phyloP scores from a whole-genome alignment of 2,329 filamentous ascomycete species.

The Epichloe scottii region DNA sequence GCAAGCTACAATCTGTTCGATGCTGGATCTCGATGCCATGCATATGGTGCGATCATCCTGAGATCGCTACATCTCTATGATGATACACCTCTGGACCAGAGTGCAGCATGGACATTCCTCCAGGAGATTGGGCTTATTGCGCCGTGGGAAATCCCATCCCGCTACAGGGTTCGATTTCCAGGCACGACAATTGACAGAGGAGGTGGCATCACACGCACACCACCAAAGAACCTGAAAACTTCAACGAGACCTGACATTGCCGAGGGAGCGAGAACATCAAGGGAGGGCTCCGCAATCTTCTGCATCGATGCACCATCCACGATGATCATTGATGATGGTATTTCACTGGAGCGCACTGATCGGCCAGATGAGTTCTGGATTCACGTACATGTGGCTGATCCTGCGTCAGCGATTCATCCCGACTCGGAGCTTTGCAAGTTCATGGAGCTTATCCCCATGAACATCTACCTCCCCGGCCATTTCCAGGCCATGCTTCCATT shows the following conservation, averaged over 20 bases:
- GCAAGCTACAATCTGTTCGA: slow-evolving; percentile 43
- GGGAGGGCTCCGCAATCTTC: slow-evolving; percentile 47
- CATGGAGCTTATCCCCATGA: slow-evolving; percentile 47
- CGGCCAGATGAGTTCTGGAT: slow-evolving; percentile 53
- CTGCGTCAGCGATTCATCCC: slow-evolving; percentile 54
- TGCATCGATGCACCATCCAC: slow-evolving; percentile 60
- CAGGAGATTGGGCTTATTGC: slow-evolving; percentile 62
- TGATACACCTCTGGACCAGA: slow-evolving; percentile 26
- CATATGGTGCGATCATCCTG: slow-evolving; percentile 52
- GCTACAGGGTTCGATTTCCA: slow-evolving; percentile 48
- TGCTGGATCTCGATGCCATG: slow-evolving; percentile 38
- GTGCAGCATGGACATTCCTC: slow-evolving; percentile 50
- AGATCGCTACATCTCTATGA: slow-evolving; percentile 48
- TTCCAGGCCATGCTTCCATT: slow-evolving; percentile 44
- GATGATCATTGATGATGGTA: slow-evolving; percentile 64
- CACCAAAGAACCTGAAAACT: slow-evolving; percentile 19
- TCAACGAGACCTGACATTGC: slow-evolving; percentile 32
- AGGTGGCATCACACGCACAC: slow-evolving; percentile 26
- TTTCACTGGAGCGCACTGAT: slow-evolving; percentile 54
- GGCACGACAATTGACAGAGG: slow-evolving; percentile 30
- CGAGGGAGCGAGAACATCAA: slow-evolving; percentile 41
- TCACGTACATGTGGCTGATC: slow-evolving; percentile 68
- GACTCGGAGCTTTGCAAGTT: slow-evolving; percentile 45
- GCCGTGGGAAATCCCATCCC: slow-evolving; percentile 56
- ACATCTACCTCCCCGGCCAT: slow-evolving; percentile 47